Evolutionary conservation across 1,284 basidiomycete genomes (phyloP), one percentile per base, ranked within the genome.

Genomic region (Microstroma glucosiphilum): DNA sequence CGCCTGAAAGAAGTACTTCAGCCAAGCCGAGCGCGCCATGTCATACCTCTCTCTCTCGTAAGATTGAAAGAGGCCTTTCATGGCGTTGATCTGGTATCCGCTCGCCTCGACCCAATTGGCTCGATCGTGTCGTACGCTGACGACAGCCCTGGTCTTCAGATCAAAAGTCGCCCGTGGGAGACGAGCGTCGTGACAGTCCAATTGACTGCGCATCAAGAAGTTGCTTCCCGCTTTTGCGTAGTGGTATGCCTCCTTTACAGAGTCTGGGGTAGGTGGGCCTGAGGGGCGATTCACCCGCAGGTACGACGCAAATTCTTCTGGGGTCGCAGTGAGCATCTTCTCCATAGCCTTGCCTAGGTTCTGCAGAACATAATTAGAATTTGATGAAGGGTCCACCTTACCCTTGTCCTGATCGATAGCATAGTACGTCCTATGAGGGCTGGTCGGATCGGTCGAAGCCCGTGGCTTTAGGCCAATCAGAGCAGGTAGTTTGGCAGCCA

Each of bases 1-100:
- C 0, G 86, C 93, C 83, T 98, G 94, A 82, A 97, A 90, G 70
- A 86, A 89, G 80, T 94, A 98, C 82, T 97, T 97, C 62, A 98
- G 83, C 82, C 97, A 94, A 0, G 92, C 92, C 2, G 91, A 88
- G 4, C 94, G 86, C 63, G 93, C 87, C 63, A 98, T 85, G 73
- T 98, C 94, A 61, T 69, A 75, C 53, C 77, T 75, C 59, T 80
- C 78, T 13, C 79, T 62, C 62, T 80, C 79, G 43, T 79, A 80
- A n/a, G 69, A 72, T 62, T 78, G 75, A 41, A 73, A 57, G n/a
- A 74, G 65, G 1, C 79, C 79, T 6, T 62, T 61, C 0, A 65
- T 63, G 1, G 71, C 69, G 8, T 68, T 66, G 42, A 80, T 79
- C 58, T 76, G 77, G 49, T 80, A 80, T 41, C 79, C 79, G 1